Percentiles rank a stretch among this genome's conserved stretches.
Evolutionary conservation across 2,329 filamentous ascomycete genomes (phyloP).

Genomic region (Escovopsis sp.): DNA sequence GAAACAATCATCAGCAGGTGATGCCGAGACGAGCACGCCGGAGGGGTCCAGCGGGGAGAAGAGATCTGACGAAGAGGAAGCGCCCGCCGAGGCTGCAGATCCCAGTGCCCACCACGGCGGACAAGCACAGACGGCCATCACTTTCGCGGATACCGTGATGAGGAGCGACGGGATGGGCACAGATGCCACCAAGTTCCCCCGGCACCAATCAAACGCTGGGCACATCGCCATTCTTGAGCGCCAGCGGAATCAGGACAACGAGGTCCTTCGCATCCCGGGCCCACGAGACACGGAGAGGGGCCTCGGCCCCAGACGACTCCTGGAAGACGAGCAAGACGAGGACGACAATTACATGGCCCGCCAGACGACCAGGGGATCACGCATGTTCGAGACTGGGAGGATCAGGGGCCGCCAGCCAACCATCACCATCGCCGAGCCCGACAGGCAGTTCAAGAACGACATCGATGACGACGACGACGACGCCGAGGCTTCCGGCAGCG

Average conservation of each 20-base stretch:
- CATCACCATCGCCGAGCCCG: slow-evolving; percentile 54
- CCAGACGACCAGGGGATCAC: slow-evolving; percentile 14
- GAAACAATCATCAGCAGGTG: no score
- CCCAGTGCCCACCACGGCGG: neutral
- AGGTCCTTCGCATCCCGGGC: slow-evolving; percentile 75
- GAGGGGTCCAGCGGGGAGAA: neutral
- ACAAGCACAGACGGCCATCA: slow-evolving; percentile 32
- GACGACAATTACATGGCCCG: slow-evolving; percentile 17
- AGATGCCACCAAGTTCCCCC: slow-evolving; percentile 28
- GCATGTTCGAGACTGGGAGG: slow-evolving; percentile 9
- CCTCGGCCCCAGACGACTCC: slow-evolving; percentile 46
- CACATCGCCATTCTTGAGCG: slow-evolving; percentile 81
- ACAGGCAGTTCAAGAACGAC: slow-evolving; percentile 22
- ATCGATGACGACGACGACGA: slow-evolving; percentile 28
- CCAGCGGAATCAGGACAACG: slow-evolving; percentile 62
- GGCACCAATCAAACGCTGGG: slow-evolving; percentile 49
- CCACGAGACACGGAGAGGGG: slow-evolving; percentile 82
- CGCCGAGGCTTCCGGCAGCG: slow-evolving; percentile 23
- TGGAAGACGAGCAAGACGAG: slow-evolving; percentile 24
- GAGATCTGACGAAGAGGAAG: neutral
- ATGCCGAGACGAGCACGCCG: neutral
- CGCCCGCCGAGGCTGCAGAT: neutral
- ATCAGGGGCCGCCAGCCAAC: slow-evolving; percentile 32
- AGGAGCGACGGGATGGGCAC: slow-evolving; percentile 41
- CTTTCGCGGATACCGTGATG: slow-evolving; percentile 53